Percentiles rank a stretch among this genome's conserved stretches.
phyloP scores from a whole-genome alignment of 352 stramenopile species.

The Globisporangium paroecandrum region DNA sequence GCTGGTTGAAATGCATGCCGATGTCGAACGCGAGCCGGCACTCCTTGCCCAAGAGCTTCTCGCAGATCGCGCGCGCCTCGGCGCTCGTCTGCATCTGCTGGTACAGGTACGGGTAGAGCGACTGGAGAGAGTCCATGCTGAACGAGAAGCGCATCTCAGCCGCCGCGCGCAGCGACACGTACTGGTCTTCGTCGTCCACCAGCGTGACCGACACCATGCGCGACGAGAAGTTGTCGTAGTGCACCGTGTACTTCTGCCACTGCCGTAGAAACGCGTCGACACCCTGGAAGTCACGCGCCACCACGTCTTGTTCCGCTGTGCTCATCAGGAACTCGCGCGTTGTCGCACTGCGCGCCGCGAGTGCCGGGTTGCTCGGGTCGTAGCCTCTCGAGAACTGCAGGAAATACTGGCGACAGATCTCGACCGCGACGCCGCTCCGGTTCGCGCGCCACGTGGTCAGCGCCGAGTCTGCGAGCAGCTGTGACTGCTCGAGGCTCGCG shows the following conservation, averaged over 20 bases:
- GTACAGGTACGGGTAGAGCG: constrained; percentile 47
- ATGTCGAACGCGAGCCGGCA: constrained; percentile 30
- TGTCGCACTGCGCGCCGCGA: constrained; percentile 7
- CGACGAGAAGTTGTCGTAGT: constrained; percentile 36
- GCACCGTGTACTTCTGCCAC: constrained; percentile 59
- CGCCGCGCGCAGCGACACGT: constrained; percentile 34
- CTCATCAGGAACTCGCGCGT: constrained; percentile 31
- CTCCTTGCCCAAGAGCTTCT: constrained; percentile 28
- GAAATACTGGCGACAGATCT: constrained; percentile 45
- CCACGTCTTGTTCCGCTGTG: constrained; percentile 29
- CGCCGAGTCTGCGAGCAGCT: constrained; percentile 36
- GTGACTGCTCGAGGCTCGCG: constrained; percentile 32
- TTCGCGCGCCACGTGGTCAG: constrained; percentile 40
- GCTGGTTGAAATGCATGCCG: constrained; percentile 34
- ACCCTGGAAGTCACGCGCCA: constrained; percentile 50
- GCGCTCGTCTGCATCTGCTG: constrained; percentile 22
- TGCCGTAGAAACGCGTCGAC: constrained; percentile 39
- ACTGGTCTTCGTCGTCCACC: constrained; percentile 31
- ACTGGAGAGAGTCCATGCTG: constrained; percentile 37
- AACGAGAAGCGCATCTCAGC: constrained; percentile 38
- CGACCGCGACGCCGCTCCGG: constrained; percentile 32
- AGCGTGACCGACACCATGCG: constrained; percentile 26
- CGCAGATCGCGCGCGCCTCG: constrained; percentile 19
- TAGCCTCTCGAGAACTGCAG: constrained; percentile 39
- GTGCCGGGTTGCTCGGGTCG: constrained; percentile 20